Evolutionary conservation across 1,139 yeast species (phyloP).

Genomic region (Meyerozyma smithsonii): DNA sequence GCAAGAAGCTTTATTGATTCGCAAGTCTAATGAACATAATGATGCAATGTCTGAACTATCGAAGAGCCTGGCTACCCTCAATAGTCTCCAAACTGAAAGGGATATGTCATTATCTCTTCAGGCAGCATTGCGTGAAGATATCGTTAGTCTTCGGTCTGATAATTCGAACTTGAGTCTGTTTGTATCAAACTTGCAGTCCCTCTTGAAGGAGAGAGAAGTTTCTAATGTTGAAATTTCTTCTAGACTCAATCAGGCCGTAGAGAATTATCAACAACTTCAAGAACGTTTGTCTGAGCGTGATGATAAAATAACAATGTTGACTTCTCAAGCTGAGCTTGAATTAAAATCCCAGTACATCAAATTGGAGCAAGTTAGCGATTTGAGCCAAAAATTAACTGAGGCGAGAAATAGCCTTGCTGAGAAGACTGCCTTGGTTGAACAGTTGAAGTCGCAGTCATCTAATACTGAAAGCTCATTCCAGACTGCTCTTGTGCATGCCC

Average conservation of each 20-base stretch:
- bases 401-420: conserved; percentile 34
- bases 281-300: conserved; percentile 48
- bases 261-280: conserved; percentile 48
- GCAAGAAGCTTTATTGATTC: conserved; percentile 50
- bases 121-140: conserved; percentile 50
- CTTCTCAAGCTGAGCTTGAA: conserved; percentile 53
- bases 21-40: conserved; percentile 53
- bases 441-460: conserved; percentile 6
- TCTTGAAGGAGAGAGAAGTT: conserved; percentile 60
- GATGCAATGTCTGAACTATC: conserved; percentile 51
- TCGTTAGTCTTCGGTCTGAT: conserved; percentile 52
- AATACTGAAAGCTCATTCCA: not conserved
- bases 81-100: conserved; percentile 53
- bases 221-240: conserved; percentile 47
- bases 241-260: conserved; percentile 47
- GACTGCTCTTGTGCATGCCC: not conserved
- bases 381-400: conserved; percentile 38
- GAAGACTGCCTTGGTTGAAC: conserved; percentile 20
- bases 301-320: conserved; percentile 40
- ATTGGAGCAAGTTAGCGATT: conserved; percentile 56
- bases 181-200: conserved; percentile 56
- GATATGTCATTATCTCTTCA: conserved; percentile 47
- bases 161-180: conserved; percentile 55
- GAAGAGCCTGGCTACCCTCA: conserved; percentile 41
- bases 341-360: conserved; percentile 61